Percentiles rank a stretch among this genome's conserved stretches.
These are phyloP conservation scores for Gentiana straminea DNA, from an alignment of 257 asterid genomes.

Conservation along the genomic window DNA sequence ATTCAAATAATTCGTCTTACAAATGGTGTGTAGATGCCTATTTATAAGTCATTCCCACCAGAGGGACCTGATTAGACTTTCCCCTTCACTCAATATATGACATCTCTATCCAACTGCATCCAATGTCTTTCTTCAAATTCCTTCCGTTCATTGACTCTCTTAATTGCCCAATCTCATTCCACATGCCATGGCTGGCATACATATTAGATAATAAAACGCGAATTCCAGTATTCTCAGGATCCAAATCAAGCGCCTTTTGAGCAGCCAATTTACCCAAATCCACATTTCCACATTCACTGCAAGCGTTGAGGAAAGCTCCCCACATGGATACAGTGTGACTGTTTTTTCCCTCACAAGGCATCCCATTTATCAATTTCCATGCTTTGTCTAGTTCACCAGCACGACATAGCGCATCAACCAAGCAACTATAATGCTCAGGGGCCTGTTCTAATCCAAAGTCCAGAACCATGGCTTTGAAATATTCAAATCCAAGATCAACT, in stretches of 20 bases:
- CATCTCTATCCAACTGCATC: slow-evolving; percentile 45
- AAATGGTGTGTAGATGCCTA: neutral
- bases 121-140: slow-evolving; percentile 66
- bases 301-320: slow-evolving; percentile 77
- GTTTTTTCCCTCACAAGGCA: slow-evolving; percentile 22
- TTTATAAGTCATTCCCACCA: neutral
- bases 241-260: slow-evolving; percentile 57
- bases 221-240: slow-evolving; percentile 62
- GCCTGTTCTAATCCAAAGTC: slow-evolving; percentile 39
- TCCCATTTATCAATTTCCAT: slow-evolving; percentile 33
- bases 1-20: neutral
- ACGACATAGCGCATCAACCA: slow-evolving; percentile 73
- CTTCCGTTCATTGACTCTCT: slow-evolving; percentile 47
- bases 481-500: slow-evolving; percentile 59
- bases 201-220: slow-evolving; percentile 59
- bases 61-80: too few species aligned
- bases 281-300: slow-evolving; percentile 63
- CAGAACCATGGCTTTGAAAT: slow-evolving; percentile 50
- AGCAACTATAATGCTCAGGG: slow-evolving; percentile 74
- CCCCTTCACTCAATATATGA: slow-evolving; percentile 8
- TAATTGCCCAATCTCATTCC: slow-evolving; percentile 62
- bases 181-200: slow-evolving; percentile 66
- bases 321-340: slow-evolving; percentile 43
- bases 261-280: slow-evolving; percentile 65
- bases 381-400: slow-evolving; percentile 78